phyloP scores from a whole-genome alignment of 257 asterid genomes.

The Datura wrightii region DNA sequence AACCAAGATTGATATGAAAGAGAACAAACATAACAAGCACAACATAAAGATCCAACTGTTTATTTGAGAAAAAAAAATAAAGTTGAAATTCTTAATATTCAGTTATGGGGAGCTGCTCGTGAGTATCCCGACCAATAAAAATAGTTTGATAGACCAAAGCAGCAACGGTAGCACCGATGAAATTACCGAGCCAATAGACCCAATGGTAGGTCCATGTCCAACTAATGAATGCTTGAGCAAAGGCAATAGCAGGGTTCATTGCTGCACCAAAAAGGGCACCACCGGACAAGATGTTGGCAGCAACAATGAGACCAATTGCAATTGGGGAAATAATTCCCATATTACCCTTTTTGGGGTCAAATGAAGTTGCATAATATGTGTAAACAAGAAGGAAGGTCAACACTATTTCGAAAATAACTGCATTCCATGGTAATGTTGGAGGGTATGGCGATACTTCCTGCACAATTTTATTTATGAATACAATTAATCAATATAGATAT shows the following conservation, averaged over 20 bases:
- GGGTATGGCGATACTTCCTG: constrained; percentile 63
- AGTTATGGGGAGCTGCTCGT: constrained; percentile 52
- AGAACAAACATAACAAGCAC: background rate
- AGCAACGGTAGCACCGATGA: constrained; percentile 66
- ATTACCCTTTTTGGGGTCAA: constrained; percentile 78
- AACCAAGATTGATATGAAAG: background rate
- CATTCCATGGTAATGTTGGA: constrained; percentile 51
- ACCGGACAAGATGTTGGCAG: constrained; percentile 81
- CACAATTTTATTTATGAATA: background rate
- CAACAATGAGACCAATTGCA: constrained; percentile 78
- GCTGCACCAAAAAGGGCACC: constrained; percentile 75
- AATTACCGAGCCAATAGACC: constrained; percentile 85
- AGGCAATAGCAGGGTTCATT: constrained; percentile 85
- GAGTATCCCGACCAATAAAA: constrained; percentile 51
- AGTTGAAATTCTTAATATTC: background rate
- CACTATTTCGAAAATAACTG: constrained; percentile 67
- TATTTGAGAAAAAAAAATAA: too few species aligned
- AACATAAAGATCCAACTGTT: too few species aligned
- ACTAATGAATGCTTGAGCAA: constrained; percentile 76
- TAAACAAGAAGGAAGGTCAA: constrained; percentile 77
- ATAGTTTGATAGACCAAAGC: constrained; percentile 59
- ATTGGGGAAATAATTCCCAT: constrained; percentile 74
- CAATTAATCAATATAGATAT: background rate
- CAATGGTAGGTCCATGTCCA: constrained; percentile 80
- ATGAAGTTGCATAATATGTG: constrained; percentile 75